Evolutionary conservation across 139 green algal genomes (phyloP).

Genomic region (Chlamydomonas sp.): DNA sequence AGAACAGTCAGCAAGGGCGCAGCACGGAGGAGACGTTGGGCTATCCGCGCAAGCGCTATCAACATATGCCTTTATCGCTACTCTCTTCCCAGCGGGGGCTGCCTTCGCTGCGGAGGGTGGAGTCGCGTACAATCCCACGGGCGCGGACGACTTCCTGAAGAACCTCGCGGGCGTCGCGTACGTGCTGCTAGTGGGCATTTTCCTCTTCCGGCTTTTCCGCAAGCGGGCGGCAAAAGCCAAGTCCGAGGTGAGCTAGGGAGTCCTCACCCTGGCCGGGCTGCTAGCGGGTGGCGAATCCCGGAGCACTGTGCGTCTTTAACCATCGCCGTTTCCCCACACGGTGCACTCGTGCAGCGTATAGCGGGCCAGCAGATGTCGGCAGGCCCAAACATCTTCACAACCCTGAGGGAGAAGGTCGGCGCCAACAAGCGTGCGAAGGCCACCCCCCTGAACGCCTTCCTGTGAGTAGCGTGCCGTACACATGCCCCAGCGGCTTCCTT

Average conservation of each 20-base stretch:
- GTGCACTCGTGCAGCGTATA: not conserved
- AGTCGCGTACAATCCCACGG: slow-evolving; percentile 53
- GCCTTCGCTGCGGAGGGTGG: slow-evolving; percentile 48
- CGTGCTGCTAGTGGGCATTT: slow-evolving; percentile 65
- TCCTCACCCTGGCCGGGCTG: too few species aligned
- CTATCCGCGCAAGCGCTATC: too few species aligned
- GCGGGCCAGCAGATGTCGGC: not conserved
- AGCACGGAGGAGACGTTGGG: too few species aligned
- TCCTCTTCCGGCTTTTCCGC: slow-evolving; percentile 65
- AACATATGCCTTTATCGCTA: too few species aligned
- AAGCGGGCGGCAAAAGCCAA: slow-evolving; percentile 59
- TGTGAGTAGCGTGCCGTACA: slow-evolving; percentile 28
- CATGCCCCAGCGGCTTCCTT: not conserved
- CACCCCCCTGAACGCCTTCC: slow-evolving; percentile 28
- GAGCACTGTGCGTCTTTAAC: too few species aligned
- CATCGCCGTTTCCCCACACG: too few species aligned
- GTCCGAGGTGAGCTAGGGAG: slow-evolving; percentile 44
- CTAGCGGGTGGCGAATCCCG: too few species aligned
- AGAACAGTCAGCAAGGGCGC: too few species aligned
- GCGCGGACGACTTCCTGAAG: slow-evolving; percentile 63
- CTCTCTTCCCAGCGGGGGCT: not conserved
- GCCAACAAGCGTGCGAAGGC: slow-evolving; percentile 4
- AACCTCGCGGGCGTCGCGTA: slow-evolving; percentile 63
- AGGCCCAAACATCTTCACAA: not conserved
- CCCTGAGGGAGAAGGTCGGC: slow-evolving; percentile 43